A percentile compares a stretch with the other conserved stretches of the same genome.
Conservation (phyloP, 2,329 filamentous ascomycete genomes). For the Tolypocladium tropicale region DNA sequence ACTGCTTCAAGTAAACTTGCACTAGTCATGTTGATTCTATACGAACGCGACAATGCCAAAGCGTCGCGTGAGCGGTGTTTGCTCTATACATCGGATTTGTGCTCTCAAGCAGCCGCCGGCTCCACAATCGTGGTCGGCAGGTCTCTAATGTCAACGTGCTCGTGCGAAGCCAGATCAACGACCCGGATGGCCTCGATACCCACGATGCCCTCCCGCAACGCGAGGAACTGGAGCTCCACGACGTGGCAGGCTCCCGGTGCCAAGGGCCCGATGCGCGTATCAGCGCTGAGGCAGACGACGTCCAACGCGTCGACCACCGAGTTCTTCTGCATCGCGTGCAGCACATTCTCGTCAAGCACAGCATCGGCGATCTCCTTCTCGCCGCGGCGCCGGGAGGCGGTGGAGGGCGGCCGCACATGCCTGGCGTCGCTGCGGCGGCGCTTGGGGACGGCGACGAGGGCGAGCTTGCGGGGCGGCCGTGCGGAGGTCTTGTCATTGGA, state of each 20-base stretch:
- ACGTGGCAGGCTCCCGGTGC: constrained; percentile 64
- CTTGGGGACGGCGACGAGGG: constrained; percentile 56
- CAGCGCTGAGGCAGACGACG: constrained; percentile 64
- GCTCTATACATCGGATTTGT: too few species aligned
- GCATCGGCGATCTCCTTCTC: constrained; percentile 47
- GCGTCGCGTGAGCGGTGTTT: neutral
- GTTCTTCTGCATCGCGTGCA: constrained; percentile 61
- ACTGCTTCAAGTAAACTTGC: neutral
- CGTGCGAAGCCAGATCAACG: constrained; percentile 62
- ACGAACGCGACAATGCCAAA: neutral
- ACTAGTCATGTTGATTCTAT: neutral
- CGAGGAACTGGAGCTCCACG: constrained; percentile 61
- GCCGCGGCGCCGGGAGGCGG: constrained; percentile 24
- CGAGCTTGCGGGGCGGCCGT: constrained; percentile 51
- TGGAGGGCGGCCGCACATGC: constrained; percentile 42
- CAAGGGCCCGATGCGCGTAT: constrained; percentile 63
- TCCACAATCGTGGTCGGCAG: constrained; percentile 58
- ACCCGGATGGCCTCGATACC: constrained; percentile 64
- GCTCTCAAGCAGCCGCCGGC: constrained; percentile 14
- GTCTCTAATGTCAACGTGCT: constrained; percentile 68
- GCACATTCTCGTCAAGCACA: constrained; percentile 59
- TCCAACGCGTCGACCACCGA: constrained; percentile 54
- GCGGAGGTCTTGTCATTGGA: constrained; percentile 33
- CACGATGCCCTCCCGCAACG: constrained; percentile 55
- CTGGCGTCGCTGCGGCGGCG: constrained; percentile 49